phyloP scores from a whole-genome alignment of 2,329 filamentous ascomycete genomes.

The Clonostachys sp. region DNA sequence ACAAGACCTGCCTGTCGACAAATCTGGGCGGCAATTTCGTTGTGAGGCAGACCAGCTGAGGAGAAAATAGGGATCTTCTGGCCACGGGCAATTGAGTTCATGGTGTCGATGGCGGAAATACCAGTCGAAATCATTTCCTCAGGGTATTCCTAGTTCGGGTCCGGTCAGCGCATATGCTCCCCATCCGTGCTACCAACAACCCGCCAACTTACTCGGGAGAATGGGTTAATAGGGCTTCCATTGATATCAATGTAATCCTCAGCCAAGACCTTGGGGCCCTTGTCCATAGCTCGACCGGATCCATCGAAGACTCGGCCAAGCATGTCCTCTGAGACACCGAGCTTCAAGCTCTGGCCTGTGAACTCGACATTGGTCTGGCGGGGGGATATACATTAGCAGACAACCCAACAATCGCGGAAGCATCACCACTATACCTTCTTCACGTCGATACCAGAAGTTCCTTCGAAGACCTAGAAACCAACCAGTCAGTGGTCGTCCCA shows the following conservation, averaged over 20 bases:
- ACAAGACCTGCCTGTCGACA: constrained; percentile 95
- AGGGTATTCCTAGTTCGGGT: constrained; percentile 71
- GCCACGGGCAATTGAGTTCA: constrained; percentile 96
- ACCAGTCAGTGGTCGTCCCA: constrained; percentile 13
- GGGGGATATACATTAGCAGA: background rate
- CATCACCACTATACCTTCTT: constrained; percentile 75
- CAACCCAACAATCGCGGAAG: background rate
- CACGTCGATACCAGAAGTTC: constrained; percentile 94
- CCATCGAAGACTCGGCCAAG: constrained; percentile 98
- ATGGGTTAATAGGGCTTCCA: constrained; percentile 97
- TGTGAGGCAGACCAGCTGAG: constrained; percentile 94
- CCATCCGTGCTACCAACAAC: background rate
- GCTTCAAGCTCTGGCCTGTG: constrained; percentile 93
- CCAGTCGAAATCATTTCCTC: constrained; percentile 99
- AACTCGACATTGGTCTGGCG: constrained; percentile 91
- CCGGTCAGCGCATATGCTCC: background rate
- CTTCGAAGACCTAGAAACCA: constrained; percentile 79
- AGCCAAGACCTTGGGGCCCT: constrained; percentile 94
- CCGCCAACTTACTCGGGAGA: constrained; percentile 69
- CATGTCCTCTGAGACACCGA: constrained; percentile 99
- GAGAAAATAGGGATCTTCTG: constrained; percentile 99
- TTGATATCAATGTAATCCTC: constrained; percentile 99
- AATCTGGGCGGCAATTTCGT: constrained; percentile 98
- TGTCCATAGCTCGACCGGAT: constrained; percentile 96
- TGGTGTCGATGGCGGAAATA: constrained; percentile 98